Conservation (phyloP, 225 moss, liverwort and hornwort genomes). For the Pseudoscleropodium purum region DNA sequence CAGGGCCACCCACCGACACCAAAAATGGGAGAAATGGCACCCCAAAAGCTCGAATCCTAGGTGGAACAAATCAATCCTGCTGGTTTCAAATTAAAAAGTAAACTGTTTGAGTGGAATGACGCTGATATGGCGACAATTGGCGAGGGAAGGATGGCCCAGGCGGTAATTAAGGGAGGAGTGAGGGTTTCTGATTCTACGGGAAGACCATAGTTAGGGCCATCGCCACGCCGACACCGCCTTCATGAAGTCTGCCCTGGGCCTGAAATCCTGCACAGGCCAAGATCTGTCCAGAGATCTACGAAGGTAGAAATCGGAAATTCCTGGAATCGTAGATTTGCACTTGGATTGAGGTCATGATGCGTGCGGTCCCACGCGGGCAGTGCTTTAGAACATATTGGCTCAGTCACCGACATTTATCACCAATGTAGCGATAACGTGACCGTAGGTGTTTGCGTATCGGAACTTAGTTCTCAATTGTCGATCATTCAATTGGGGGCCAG, state of each 20-base stretch:
- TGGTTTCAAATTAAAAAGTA: neutral
- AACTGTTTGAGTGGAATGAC: neutral
- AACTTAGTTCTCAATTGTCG: neutral
- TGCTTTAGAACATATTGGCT: neutral
- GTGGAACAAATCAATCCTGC: neutral
- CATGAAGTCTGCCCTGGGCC: neutral
- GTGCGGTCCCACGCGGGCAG: neutral
- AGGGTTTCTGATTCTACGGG: neutral
- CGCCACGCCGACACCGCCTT: neutral
- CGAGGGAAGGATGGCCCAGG: neutral
- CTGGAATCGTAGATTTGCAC: neutral
- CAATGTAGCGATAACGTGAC: neutral
- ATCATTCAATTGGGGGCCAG: neutral
- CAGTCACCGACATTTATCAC: neutral
- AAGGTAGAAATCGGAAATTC: neutral
- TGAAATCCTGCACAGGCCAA: neutral
- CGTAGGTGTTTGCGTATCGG: too few species aligned
- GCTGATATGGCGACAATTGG: neutral
- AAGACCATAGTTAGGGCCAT: neutral
- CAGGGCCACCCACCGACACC: neutral
- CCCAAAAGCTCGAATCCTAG: neutral
- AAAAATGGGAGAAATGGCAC: neutral
- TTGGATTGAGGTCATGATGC: neutral
- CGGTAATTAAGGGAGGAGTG: neutral
- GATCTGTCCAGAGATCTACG: neutral